A percentile compares a stretch with the other conserved stretches of the same genome.
Conservation (phyloP, 208 protist species). For the Acanthamoeba culbertsoni region DNA sequence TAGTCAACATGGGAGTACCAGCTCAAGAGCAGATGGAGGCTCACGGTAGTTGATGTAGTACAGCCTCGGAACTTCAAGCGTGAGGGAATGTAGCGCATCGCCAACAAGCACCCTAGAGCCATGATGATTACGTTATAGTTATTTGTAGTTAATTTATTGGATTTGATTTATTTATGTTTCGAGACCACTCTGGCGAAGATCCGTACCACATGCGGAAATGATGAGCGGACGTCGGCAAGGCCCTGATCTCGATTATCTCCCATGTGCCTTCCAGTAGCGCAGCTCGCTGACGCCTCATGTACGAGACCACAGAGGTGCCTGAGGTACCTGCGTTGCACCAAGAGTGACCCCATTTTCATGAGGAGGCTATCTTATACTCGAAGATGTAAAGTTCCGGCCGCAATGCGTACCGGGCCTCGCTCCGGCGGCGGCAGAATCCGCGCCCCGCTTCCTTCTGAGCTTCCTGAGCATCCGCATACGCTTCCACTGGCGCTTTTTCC, state of each 20-base stretch:
- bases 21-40: background rate
- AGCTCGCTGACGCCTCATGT: constrained; percentile 24
- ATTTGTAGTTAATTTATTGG: too few relatives aligned
- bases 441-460: constrained; percentile 24
- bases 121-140: too few relatives aligned
- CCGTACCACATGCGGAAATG: constrained; percentile 44
- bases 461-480: constrained; percentile 21
- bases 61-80: constrained; percentile 42
- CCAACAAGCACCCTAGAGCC: constrained; percentile 35
- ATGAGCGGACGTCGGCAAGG: background rate
- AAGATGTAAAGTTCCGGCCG: background rate
- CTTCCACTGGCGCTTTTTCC: constrained; percentile 73
- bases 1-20: too few relatives aligned
- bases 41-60: constrained; percentile 59
- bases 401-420: background rate
- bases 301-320: constrained; percentile 6
- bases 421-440: background rate
- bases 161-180: too few relatives aligned
- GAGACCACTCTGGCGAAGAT: too few relatives aligned
- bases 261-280: constrained; percentile 27
- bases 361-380: background rate
- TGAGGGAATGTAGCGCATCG: constrained; percentile 54
- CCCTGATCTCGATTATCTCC: constrained; percentile 44
- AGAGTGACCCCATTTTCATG: background rate
- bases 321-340: background rate